A percentile compares a stretch with the other conserved stretches of the same genome.
These are phyloP conservation scores for Neonectria faginata DNA, from an alignment of 2,329 filamentous ascomycete species.

Conservation along the genomic window DNA sequence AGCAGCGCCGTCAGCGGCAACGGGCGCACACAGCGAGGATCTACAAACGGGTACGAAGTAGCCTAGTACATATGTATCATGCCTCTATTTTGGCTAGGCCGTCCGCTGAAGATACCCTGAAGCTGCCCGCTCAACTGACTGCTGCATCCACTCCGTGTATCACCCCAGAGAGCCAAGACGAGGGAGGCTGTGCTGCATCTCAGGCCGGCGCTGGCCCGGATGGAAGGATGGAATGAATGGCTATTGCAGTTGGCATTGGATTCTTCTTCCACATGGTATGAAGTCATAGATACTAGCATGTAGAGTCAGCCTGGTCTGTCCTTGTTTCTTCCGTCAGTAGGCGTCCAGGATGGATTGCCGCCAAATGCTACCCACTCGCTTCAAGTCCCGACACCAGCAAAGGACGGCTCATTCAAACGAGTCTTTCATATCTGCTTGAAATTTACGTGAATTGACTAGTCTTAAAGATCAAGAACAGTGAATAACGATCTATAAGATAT, in stretches of 20 bases:
- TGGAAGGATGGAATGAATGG: neutral
- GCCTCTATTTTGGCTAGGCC: no score
- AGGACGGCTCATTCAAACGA: neutral
- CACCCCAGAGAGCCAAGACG: neutral
- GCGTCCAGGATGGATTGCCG: neutral
- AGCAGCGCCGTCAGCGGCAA: no score
- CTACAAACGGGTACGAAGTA: neutral
- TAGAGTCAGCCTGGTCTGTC: neutral
- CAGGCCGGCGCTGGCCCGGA: constrained; percentile 5
- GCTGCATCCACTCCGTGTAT: neutral
- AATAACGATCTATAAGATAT: neutral
- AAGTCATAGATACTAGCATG: neutral
- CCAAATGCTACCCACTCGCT: neutral
- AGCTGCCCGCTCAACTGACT: neutral
- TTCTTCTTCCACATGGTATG: neutral
- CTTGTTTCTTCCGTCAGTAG: neutral
- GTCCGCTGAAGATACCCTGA: no score
- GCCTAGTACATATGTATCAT: no score
- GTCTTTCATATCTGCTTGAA: no score
- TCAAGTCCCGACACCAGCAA: neutral
- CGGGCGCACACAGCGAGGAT: neutral
- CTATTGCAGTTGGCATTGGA: neutral
- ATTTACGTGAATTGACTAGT: no score
- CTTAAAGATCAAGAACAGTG: neutral
- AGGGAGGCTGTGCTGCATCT: constrained; percentile 10